phyloP scores from a whole-genome alignment of 192 early-diverging fungal genomes.

The Diversispora epigaea region DNA sequence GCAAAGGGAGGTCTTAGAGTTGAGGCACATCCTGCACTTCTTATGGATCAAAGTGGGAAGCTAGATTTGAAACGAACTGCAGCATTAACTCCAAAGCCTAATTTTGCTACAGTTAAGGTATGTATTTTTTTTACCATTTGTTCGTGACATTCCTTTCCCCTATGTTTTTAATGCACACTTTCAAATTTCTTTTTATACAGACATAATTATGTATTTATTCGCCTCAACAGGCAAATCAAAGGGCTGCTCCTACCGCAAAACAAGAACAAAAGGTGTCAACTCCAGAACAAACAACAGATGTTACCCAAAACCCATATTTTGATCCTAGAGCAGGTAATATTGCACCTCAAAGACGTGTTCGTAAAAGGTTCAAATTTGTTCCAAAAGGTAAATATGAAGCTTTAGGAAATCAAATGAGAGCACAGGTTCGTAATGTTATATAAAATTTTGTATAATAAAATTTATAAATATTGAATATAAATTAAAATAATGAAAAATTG shows the following conservation, averaged over 20 bases:
- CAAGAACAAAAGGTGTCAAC: conserved; percentile 50
- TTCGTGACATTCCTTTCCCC: neutral
- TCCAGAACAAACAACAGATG: conserved; percentile 56
- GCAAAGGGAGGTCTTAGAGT: conserved; percentile 41
- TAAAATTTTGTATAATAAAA: conserved; percentile 27
- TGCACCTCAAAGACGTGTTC: conserved; percentile 45
- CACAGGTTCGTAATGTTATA: conserved; percentile 45
- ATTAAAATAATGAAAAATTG: neutral
- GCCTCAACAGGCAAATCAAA: conserved; percentile 67
- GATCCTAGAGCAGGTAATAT: conserved; percentile 63
- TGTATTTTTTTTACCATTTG: neutral
- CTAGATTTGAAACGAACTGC: conserved; percentile 40
- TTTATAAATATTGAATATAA: neutral
- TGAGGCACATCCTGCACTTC: conserved; percentile 41
- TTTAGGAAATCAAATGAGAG: conserved; percentile 78
- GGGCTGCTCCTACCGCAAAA: conserved; percentile 41
- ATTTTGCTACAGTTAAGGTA: conserved; percentile 46
- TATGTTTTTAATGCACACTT: conserved; percentile 30
- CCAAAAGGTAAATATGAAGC: conserved; percentile 79
- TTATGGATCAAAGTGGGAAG: conserved; percentile 51
- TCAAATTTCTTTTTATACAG: conserved; percentile 8
- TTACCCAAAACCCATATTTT: conserved; percentile 86
- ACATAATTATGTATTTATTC: conserved; percentile 20
- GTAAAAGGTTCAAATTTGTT: conserved; percentile 73
- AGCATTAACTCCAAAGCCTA: conserved; percentile 57